Evolutionary conservation across 495 filamentous ascomycete genomes (phyloP), one percentile per base, ranked within the genome.

Genomic region (Bathelium albidoporum): DNA sequence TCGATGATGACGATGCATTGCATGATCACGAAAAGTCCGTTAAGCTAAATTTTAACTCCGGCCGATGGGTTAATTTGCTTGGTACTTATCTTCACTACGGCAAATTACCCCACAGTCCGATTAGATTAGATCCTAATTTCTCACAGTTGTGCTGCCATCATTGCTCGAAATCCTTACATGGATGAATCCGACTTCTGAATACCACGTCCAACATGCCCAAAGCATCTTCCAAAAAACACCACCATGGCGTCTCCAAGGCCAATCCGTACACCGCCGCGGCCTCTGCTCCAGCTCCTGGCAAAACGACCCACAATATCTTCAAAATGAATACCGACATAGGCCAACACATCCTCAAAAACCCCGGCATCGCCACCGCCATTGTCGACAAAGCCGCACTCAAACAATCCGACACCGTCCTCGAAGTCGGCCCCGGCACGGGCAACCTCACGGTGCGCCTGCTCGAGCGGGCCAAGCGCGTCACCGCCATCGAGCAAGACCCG

Each of bases 311-410:
- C 76, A 90, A 88, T 69, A 88, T 96, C 75, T 97, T 96, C 82
- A 85, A 85, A 66, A 88, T 89, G 84, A 90, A 91, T 75, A 90
- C 84, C 62, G 83, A 89, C 69, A 79, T 90, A 59, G 89, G 93
- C 65, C 93, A 97, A 77, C 93, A 97, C 75, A 90, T 97, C 61
- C 81, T 97, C 69, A 96, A 95, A 77, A 97, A 97, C 76, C 92
- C 92, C 20, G 91, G 90, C 63, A 89, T 97, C 63, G 89, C 91
- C 20, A 85, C 91, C 72, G 87, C 87, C 28, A 97, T 95, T 71
- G 86, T 89, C 55, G 82, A 89, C 59, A 97, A 97, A 76, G 90
- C 93, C 29, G 83, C 84, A 62, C 83, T 97, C 20, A 95, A 96
- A 70, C 92, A 92, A 53, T 90, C 87, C 36, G 93, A 96, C 41